Evolutionary conservation across 176 grass and related monocot species (phyloP).

Genomic region (Aegilops tauschii): DNA sequence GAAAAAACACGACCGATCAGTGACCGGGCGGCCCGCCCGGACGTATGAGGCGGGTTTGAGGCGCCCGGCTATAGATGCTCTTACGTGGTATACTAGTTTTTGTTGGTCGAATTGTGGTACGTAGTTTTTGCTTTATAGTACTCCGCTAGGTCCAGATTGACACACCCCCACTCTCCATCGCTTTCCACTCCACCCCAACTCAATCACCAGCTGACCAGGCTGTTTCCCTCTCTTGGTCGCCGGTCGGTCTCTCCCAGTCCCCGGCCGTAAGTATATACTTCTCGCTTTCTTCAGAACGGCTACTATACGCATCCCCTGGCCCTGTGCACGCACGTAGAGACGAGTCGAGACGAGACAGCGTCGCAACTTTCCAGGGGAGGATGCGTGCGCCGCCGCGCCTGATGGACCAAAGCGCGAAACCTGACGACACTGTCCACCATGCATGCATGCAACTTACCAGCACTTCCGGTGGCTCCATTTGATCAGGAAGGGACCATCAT

Average conservation of each 20-base stretch:
- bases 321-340: background rate
- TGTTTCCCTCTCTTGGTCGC: background rate
- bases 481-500: conserved; percentile 5
- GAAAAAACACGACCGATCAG: no score
- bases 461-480: background rate
- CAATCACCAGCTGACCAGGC: background rate
- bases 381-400: background rate
- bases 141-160: no score
- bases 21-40: no score
- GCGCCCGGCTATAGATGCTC: no score
- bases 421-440: background rate
- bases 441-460: background rate
- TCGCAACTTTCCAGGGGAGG: conserved; percentile 31
- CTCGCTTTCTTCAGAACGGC: background rate
- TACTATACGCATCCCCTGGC: background rate
- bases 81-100: no score
- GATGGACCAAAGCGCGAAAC: conserved; percentile 6
- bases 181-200: background rate
- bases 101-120: no score
- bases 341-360: conserved; percentile 21
- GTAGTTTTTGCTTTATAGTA: no score
- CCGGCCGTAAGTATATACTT: no score
- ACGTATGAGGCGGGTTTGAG: no score
- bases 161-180: background rate
- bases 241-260: background rate